Conservation (phyloP, 2,329 filamentous ascomycete genomes). For the Scedosporium minutisporum region DNA sequence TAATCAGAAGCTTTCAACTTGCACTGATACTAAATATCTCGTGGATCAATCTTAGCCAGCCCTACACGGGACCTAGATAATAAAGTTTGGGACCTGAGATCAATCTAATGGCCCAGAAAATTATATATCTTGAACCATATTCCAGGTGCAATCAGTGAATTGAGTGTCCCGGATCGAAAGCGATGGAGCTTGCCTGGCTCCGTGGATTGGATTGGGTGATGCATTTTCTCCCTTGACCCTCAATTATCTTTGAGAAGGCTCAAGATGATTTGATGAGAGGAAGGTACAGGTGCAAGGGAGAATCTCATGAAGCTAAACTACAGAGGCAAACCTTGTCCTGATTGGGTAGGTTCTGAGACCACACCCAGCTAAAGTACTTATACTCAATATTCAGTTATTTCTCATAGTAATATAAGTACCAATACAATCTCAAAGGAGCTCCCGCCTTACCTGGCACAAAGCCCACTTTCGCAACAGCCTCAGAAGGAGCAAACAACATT, state of each 20-base stretch:
- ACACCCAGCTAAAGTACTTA: not conserved
- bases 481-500: not conserved
- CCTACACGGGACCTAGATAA: not conserved
- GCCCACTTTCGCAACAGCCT: not conserved
- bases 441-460: not conserved
- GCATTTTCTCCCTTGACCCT: not conserved
- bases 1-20: not conserved
- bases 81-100: not conserved
- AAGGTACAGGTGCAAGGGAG: not conserved
- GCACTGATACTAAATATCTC: too few relatives aligned
- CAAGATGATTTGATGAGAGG: not conserved
- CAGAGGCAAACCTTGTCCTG: not conserved
- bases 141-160: not conserved
- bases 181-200: not conserved
- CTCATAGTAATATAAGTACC: not conserved
- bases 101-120: too few relatives aligned
- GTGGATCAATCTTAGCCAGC: too few relatives aligned
- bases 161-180: not conserved
- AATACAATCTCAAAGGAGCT: not conserved
- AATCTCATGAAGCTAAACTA: not conserved
- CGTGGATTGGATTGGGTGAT: too few relatives aligned
- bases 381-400: not conserved
- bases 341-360: not conserved
- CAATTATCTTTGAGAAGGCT: too few relatives aligned
- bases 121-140: not conserved